A percentile compares a stretch with the other conserved stretches of the same genome.
Evolutionary conservation across 2,329 filamentous ascomycete species (phyloP).

Genomic region (Colletotrichum sp.): DNA sequence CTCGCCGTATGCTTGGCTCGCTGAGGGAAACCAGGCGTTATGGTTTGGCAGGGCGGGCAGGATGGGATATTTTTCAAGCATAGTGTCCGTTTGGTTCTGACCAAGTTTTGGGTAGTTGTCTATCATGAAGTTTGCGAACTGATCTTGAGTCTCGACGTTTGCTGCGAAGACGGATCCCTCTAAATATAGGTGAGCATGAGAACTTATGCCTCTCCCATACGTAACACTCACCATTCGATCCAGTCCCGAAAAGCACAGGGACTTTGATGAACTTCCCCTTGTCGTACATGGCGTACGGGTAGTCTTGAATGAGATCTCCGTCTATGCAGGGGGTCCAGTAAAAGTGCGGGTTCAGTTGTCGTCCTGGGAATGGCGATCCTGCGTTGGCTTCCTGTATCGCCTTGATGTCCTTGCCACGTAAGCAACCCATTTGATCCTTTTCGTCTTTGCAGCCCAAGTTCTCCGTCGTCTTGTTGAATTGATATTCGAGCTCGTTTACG

Average conservation of each 20-base stretch:
- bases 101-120: constrained; percentile 53
- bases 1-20: constrained; percentile 48
- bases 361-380: constrained; percentile 43
- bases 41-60: constrained; percentile 39
- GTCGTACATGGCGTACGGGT: constrained; percentile 44
- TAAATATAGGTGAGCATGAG: constrained; percentile 22
- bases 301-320: constrained; percentile 47
- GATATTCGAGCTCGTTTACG: constrained; percentile 50
- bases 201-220: too few species aligned
- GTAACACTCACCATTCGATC: constrained; percentile 42
- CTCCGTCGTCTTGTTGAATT: constrained; percentile 44
- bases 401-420: constrained; percentile 39
- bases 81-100: constrained; percentile 34
- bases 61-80: constrained; percentile 44
- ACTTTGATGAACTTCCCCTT: constrained; percentile 46
- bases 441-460: constrained; percentile 39
- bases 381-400: constrained; percentile 46
- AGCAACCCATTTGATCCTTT: constrained; percentile 42
- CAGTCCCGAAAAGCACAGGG: constrained; percentile 49
- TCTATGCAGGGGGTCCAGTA: constrained; percentile 59
- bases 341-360: constrained; percentile 41
- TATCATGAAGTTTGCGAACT: constrained; percentile 44
- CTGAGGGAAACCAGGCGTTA: constrained; percentile 47
- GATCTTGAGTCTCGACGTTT: constrained; percentile 37
- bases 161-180: constrained; percentile 52